These are phyloP conservation scores for Colletotrichum spaethianum DNA, from an alignment of 2,329 filamentous ascomycete genomes.

Conservation along the genomic window DNA sequence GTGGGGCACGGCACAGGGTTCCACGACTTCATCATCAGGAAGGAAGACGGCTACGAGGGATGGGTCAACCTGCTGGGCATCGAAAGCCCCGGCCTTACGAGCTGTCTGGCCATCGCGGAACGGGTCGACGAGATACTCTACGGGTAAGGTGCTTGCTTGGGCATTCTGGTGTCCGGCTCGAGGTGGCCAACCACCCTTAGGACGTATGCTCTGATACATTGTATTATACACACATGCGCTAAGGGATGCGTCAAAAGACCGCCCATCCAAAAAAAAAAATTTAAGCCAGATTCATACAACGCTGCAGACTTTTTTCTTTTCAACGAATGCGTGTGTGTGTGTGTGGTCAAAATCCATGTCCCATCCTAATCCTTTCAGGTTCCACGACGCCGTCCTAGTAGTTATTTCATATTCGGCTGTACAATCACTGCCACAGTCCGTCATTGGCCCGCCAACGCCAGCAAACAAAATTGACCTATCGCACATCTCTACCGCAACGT, in stretches of 20 bases:
- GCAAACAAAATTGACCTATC: not conserved
- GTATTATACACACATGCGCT: conserved; percentile 3
- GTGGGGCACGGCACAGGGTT: conserved; percentile 78
- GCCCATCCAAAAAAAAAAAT: not conserved
- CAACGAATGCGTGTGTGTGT: conserved; percentile 6
- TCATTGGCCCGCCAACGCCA: conserved; percentile 21
- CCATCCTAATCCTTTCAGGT: not conserved
- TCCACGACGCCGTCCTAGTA: conserved; percentile 25
- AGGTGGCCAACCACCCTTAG: conserved; percentile 6
- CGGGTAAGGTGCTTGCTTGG: conserved; percentile 43
- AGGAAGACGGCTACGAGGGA: conserved; percentile 82
- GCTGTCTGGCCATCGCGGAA: conserved; percentile 87
- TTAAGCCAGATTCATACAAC: not conserved
- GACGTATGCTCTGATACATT: conserved; percentile 7
- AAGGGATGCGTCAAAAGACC: not conserved
- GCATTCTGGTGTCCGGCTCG: conserved; percentile 31
- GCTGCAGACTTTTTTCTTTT: conserved; percentile 12
- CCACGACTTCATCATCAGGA: conserved; percentile 85
- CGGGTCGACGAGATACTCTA: conserved; percentile 73
- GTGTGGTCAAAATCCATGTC: not conserved
- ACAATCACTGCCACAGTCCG: not conserved
- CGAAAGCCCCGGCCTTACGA: conserved; percentile 93
- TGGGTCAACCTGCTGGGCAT: conserved; percentile 95
- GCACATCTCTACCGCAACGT: conserved; percentile 61
- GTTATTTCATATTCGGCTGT: conserved; percentile 5